Conservation (phyloP, 2,329 filamentous ascomycete genomes). For the Xylaria sp. region DNA sequence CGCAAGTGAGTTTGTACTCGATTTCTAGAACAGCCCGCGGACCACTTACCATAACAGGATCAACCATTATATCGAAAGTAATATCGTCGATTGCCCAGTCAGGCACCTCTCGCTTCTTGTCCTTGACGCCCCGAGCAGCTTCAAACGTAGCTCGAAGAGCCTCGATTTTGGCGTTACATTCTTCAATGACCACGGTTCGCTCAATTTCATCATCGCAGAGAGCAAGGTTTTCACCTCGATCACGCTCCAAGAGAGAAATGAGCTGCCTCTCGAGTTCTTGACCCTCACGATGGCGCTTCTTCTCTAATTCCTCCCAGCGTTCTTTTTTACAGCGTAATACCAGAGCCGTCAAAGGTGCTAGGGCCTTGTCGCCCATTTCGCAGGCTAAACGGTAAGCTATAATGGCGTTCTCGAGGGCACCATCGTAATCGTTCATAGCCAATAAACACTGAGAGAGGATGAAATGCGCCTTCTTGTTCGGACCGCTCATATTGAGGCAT, state of each 20-base stretch:
- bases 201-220: slow-evolving; percentile 53
- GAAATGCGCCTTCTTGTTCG: slow-evolving; percentile 83
- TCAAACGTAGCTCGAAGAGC: slow-evolving; percentile 64
- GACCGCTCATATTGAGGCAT: slow-evolving; percentile 74
- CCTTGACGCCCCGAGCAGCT: slow-evolving; percentile 56
- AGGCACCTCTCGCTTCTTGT: slow-evolving; percentile 70
- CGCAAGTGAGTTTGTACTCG: slow-evolving; percentile 10
- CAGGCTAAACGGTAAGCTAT: slow-evolving; percentile 79
- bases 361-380: slow-evolving; percentile 70
- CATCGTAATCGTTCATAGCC: slow-evolving; percentile 75
- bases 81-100: slow-evolving; percentile 84
- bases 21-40: not conserved
- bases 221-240: slow-evolving; percentile 56
- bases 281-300: slow-evolving; percentile 65
- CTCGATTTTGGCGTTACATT: slow-evolving; percentile 60
- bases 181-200: slow-evolving; percentile 58
- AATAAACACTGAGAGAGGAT: slow-evolving; percentile 87
- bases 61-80: slow-evolving; percentile 77
- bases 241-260: slow-evolving; percentile 61
- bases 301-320: slow-evolving; percentile 83
- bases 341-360: slow-evolving; percentile 76
- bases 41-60: slow-evolving; percentile 68
- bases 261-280: slow-evolving; percentile 70
- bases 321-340: slow-evolving; percentile 86
- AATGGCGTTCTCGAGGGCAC: slow-evolving; percentile 76